Base-by-base conservation (phyloP, 495 filamentous ascomycete species). In the Xylaria castorea region DNA sequence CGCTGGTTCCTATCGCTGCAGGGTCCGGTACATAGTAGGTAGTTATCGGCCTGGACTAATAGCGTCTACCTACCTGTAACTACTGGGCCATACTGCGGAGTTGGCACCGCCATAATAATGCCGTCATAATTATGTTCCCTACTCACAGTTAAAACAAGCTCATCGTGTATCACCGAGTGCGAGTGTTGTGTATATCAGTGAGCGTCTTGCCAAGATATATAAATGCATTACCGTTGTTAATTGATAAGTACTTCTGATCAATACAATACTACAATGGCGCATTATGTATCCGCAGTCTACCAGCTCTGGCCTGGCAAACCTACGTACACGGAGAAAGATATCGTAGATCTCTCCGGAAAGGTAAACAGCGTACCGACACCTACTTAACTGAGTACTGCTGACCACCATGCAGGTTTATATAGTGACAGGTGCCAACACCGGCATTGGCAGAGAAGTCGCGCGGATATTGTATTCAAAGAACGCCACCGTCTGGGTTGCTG, bases 401-500 rank as follows among this genome's bases (percentile, higher is more conserved):
- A 65, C 44, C 62, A 16, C 5, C 12, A 1, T 34, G 38, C 50
- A 81, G 75, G 78, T 85, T 70, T 82, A 77, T 71, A 69, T 89
- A 30, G 83, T 90, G 14, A 88, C 88, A 1, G 87, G 87, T 42
- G 81, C 81, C 70, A 85, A 85, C 62, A 76, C 83, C 20, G 85
- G 86, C 25, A 76, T 87, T 70, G 86, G 87, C 51, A 79, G 81
- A 70, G 84, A 87, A 73, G 78, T 87, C 18, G 80, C 81, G 40
- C 78, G 70, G 63, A 81, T 86, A 27, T 82, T 88, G 22, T 87
- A 83, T 71, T 69, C 75, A 25, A 81, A 82, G 58, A 83, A 85
- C 53, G 87, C 81, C 27, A 86, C 79, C 4, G 84, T 90, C 55
- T 89, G 87, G 78, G 75, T 89, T 34, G 84, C 85, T n/a, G 81